Evolutionary conservation across 768 basidiomycete species (phyloP).

Genomic region (Floccularia luteovirens): DNA sequence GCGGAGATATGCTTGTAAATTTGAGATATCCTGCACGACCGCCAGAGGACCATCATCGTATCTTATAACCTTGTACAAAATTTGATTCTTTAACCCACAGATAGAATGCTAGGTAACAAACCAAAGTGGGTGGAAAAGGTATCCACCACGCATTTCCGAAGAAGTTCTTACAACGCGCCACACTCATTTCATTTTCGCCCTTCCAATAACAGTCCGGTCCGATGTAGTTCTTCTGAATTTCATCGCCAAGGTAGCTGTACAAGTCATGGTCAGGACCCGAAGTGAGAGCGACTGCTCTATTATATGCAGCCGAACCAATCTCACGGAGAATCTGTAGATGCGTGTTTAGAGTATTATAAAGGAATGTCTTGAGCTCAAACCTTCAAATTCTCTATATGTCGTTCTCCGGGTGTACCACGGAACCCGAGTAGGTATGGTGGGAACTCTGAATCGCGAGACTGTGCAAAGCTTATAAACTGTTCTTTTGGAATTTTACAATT

Average conservation of each 20-base stretch:
- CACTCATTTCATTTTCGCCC: conserved; percentile 17
- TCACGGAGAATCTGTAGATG: conserved; percentile 62
- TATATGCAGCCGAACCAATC: conserved; percentile 50
- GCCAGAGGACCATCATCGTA: conserved; percentile 55
- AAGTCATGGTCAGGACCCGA: conserved; percentile 40
- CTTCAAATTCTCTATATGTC: conserved; percentile 76
- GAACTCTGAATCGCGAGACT: conserved; percentile 47
- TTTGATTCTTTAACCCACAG: neutral
- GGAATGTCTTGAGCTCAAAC: conserved; percentile 22
- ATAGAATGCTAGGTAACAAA: conserved; percentile 17
- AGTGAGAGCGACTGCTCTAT: conserved; percentile 37
- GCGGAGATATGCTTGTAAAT: conserved; percentile 50
- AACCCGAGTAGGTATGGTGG: conserved; percentile 70
- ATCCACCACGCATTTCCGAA: conserved; percentile 81
- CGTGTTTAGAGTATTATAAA: neutral
- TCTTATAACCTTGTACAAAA: conserved; percentile 44
- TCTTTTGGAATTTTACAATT: conserved; percentile 50
- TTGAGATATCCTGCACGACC: conserved; percentile 35
- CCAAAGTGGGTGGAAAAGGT: conserved; percentile 70
- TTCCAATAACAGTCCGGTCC: conserved; percentile 77
- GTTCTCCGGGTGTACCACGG: conserved; percentile 52
- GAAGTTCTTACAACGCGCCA: conserved; percentile 33
- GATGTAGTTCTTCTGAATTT: conserved; percentile 47
- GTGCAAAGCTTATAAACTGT: conserved; percentile 52
- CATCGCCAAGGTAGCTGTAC: conserved; percentile 37